These are phyloP conservation scores for Anthracocystis panici-leucophaei DNA, from an alignment of 1,284 basidiomycete species.

Conservation along the genomic window DNA sequence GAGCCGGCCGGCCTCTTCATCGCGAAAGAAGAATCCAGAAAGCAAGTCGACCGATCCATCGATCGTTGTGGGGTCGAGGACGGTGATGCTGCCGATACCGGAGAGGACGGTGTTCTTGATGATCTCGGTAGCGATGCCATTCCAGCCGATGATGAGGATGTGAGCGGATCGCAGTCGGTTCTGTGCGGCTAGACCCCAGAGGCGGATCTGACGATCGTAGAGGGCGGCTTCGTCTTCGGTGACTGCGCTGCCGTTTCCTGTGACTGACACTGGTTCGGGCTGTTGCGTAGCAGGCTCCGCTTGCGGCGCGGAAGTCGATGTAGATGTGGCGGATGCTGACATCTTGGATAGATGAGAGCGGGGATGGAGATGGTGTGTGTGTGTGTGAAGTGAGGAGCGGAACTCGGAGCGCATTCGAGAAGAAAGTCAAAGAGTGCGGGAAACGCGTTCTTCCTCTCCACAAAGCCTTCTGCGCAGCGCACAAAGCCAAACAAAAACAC, in stretches of 20 bases:
- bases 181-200: constrained; percentile 98
- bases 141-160: constrained; percentile 84
- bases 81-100: constrained; percentile 74
- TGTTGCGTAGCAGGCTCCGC: constrained; percentile 4
- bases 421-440: constrained; percentile 2
- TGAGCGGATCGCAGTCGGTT: constrained; percentile 95
- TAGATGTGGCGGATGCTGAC: not conserved
- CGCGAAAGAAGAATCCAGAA: constrained; percentile 91
- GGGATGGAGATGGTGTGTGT: not conserved
- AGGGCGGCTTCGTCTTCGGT: constrained; percentile 81
- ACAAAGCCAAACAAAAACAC: not conserved
- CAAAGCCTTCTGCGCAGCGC: not conserved
- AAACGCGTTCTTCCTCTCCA: constrained; percentile 21
- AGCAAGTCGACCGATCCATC: constrained; percentile 80
- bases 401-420: constrained; percentile 14
- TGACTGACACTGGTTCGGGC: not conserved
- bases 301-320: constrained; percentile 1
- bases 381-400: too few relatives aligned
- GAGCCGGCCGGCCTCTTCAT: constrained; percentile 78
- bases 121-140: constrained; percentile 90
- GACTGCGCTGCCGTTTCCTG: constrained; percentile 16
- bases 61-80: constrained; percentile 71
- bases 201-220: constrained; percentile 95
- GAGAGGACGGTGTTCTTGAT: constrained; percentile 86
- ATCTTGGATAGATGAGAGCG: constrained; percentile 7